phyloP scores from a whole-genome alignment of 106 monocot genomes.

The Dendrobium catenatum region DNA sequence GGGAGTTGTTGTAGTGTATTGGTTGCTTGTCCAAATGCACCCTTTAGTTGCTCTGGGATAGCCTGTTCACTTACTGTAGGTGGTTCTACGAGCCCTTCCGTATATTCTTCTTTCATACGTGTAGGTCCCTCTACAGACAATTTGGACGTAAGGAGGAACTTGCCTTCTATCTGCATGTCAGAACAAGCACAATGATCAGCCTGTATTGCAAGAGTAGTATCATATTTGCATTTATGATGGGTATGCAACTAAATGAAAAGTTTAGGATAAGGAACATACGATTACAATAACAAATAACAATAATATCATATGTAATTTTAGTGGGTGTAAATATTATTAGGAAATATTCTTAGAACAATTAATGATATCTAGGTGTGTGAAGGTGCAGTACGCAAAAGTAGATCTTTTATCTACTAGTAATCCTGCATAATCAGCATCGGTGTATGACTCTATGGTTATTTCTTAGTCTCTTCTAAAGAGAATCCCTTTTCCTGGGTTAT shows the following conservation, averaged over 20 bases:
- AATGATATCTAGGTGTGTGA: background rate
- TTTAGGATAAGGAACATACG: background rate
- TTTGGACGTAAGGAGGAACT: constrained; percentile 63
- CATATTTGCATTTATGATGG: background rate
- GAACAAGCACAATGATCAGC: background rate
- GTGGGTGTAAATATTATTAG: background rate
- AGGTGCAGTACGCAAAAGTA: no score
- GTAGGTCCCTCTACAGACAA: constrained; percentile 83
- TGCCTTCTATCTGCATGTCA: constrained; percentile 62
- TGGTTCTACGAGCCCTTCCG: constrained; percentile 71
- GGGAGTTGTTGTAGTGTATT: constrained; percentile 79
- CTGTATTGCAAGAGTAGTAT: background rate
- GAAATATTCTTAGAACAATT: background rate
- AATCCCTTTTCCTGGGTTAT: no score
- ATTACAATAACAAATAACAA: background rate
- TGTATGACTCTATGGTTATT: no score
- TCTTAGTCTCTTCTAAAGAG: no score
- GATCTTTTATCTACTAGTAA: no score
- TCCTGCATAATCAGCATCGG: no score
- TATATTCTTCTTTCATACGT: constrained; percentile 95
- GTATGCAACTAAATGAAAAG: background rate
- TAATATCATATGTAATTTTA: background rate
- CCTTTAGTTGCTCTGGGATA: constrained; percentile 80
- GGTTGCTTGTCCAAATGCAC: constrained; percentile 47
- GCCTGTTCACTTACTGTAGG: constrained; percentile 61